Evolutionary conservation across 345 rosid species (phyloP).

Genomic region (Eucalyptus regnans): DNA sequence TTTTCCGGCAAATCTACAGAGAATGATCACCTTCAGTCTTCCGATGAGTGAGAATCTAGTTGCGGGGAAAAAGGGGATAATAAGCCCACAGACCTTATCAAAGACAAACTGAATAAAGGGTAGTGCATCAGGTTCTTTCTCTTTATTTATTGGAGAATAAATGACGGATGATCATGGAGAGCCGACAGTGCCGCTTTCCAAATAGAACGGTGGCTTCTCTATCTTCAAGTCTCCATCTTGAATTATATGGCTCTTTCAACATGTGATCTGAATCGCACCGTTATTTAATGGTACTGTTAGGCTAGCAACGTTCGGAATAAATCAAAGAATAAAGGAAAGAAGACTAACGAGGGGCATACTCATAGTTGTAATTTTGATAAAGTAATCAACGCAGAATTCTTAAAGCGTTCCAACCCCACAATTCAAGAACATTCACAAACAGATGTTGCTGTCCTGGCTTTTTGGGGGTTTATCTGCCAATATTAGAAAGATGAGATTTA

Average conservation of each 20-base stretch:
- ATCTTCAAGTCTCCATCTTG: not conserved
- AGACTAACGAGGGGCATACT: not conserved
- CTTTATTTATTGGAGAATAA: not conserved
- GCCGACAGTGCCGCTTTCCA: not conserved
- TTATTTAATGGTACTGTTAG: not conserved
- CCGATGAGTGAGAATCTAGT: not conserved
- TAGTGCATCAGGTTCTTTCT: not conserved
- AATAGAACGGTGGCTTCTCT: not conserved
- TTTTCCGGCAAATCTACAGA: not conserved
- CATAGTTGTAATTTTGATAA: not conserved
- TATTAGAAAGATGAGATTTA: not conserved
- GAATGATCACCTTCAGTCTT: not conserved
- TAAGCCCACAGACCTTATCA: not conserved
- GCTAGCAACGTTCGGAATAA: not conserved
- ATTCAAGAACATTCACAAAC: not conserved
- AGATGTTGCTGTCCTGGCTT: not conserved
- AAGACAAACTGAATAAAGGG: not conserved
- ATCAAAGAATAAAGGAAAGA: not conserved
- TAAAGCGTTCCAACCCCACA: not conserved
- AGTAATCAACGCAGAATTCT: not conserved
- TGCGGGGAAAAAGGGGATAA: not conserved
- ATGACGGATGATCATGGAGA: not conserved
- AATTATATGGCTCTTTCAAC: not conserved
- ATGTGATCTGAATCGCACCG: not conserved
- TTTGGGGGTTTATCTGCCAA: not conserved